Conservation (phyloP, 2,329 filamentous ascomycete genomes). For the Cyphellophora attinorum region DNA sequence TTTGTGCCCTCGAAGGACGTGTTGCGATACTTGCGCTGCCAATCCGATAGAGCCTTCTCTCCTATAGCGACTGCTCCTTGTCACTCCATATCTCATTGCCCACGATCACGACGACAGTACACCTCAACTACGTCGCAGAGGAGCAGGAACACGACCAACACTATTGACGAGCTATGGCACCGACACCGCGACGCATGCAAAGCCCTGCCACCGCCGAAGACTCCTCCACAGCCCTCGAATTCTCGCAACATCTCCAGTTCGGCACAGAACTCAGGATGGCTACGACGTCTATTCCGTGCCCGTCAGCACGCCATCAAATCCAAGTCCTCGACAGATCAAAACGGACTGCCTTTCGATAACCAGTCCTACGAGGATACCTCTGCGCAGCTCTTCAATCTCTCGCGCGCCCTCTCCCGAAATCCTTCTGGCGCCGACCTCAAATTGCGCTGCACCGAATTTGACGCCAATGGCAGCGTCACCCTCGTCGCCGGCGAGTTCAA, state of each 20-base stretch:
- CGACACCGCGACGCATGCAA: constrained; percentile 14
- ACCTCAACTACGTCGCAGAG: neutral
- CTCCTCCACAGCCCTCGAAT: constrained; percentile 9
- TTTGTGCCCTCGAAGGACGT: constrained; percentile 45
- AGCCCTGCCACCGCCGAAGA: constrained; percentile 12
- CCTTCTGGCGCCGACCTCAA: constrained; percentile 70
- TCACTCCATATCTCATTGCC: constrained; percentile 8
- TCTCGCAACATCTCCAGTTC: constrained; percentile 11
- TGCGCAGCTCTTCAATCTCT: constrained; percentile 57
- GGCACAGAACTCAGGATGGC: constrained; percentile 11
- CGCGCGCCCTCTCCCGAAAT: constrained; percentile 43
- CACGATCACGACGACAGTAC: constrained; percentile 2
- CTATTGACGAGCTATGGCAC: constrained; percentile 12
- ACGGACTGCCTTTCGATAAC: neutral
- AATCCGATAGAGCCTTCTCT: constrained; percentile 49
- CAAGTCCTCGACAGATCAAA: neutral
- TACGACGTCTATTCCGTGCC: constrained; percentile 8
- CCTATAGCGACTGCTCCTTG: constrained; percentile 9
- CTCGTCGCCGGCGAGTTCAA: constrained; percentile 93
- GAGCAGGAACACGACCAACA: constrained; percentile 3
- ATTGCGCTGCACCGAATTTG: constrained; percentile 87
- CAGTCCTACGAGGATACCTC: constrained; percentile 32
- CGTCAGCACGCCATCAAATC: constrained; percentile 4
- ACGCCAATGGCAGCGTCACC: constrained; percentile 84
- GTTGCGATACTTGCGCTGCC: constrained; percentile 62